phyloP scores from a whole-genome alignment of 805 yeast species.

The Wickerhamiella kurtzmanii region DNA sequence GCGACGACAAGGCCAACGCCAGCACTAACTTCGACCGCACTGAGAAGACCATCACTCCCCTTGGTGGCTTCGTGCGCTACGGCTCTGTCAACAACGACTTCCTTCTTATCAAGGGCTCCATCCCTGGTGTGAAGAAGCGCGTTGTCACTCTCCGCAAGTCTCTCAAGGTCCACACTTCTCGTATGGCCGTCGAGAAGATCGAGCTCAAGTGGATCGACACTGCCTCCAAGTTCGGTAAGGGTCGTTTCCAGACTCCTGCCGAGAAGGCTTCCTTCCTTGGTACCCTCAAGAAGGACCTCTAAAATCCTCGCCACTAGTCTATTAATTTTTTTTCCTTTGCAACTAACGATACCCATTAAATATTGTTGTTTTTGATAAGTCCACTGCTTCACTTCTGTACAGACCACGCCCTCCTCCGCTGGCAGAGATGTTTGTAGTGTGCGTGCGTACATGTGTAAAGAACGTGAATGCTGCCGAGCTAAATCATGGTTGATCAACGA shows the following conservation, averaged over 20 bases:
- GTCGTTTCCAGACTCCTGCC: conserved; percentile 99
- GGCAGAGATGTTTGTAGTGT: no score
- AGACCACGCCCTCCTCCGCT: no score
- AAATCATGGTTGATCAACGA: no score
- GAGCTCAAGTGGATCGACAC: conserved; percentile 99
- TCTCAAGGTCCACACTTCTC: conserved; percentile 91
- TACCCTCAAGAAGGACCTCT: conserved; percentile 95
- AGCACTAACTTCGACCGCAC: conserved; percentile 98
- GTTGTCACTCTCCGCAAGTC: conserved; percentile 98
- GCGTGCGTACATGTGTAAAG: no score
- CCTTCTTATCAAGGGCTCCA: conserved; percentile 94
- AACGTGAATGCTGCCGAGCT: no score
- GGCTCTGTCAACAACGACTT: conserved; percentile 97
- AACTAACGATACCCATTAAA: neutral
- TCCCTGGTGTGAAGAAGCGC: conserved; percentile 99
- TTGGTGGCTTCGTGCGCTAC: conserved; percentile 99
- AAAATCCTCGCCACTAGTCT: conserved; percentile 5
- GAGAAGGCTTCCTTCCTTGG: conserved; percentile 99
- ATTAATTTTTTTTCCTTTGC: neutral
- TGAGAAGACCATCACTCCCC: conserved; percentile 97
- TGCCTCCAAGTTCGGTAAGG: conserved; percentile 99
- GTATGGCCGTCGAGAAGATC: conserved; percentile 94
- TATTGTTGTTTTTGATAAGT: neutral
- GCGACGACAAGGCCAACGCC: conserved; percentile 85
- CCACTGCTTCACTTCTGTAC: neutral